Evolutionary conservation across 352 stramenopile genomes (phyloP), one percentile per base, ranked within the genome.

Genomic region (Plasmopara muralis): DNA sequence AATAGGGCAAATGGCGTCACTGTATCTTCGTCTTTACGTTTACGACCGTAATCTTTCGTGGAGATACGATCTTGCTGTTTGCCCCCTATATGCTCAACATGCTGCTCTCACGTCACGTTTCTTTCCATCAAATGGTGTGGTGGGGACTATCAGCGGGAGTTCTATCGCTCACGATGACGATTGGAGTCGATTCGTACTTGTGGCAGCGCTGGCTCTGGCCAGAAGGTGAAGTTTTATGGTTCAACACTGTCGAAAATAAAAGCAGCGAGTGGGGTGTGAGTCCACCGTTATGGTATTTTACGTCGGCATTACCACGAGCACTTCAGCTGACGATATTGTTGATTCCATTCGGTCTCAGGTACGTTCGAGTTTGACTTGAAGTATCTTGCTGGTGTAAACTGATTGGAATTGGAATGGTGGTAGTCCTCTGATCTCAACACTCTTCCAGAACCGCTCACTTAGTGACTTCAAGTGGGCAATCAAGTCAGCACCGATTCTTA

Each of bases 191-290:
- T 64, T 98, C 90, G 42, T 81, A 93, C 57, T 93, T 98, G 55
- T 98, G 95, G 93, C 77, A 83, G 58, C 79, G 85, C 8, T 95
- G 76, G 86, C 63, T 98, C 16, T 99, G 96, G 96, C 95, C 97
- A n/a, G 97, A 99, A 60, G 95, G 96, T 28, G 85, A 96, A 51
- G 97, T 99, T 8, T 81, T 99, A 28, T 98, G 93, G 68, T 99
- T 98, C 62, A 93, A 93, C 42, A 96, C 95, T 1, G 77, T 99
- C 39, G 71, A 98, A 45, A 98, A 99, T 70, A 97, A 97, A 55
- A 98, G 90, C 46, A 85, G 82, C 48, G 93, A 99, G 60, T 99
- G 95, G 95, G 97, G 97, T 20, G 89, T 95, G 30, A 91, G 78
- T 50, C 93, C 96, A 12, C 97, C 81, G 50, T 69, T 98, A 55